phyloP scores from a whole-genome alignment of 345 rosid genomes.

The Citrus mangshanensis region DNA sequence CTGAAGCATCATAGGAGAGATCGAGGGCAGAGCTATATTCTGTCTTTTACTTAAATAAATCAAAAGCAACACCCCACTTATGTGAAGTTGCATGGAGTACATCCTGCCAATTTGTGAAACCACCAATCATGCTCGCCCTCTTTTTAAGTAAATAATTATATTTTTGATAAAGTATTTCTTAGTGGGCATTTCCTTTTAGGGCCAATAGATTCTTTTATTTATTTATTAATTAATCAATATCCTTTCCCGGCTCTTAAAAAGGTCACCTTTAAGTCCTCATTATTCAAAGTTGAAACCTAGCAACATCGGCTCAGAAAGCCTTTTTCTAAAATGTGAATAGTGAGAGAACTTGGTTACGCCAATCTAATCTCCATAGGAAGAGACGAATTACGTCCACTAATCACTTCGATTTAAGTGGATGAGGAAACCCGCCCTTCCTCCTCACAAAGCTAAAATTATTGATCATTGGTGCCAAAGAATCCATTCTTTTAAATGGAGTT shows the following conservation, averaged over 20 bases:
- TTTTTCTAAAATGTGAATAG: not conserved
- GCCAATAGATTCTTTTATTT: constrained; percentile 17
- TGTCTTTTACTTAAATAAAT: constrained; percentile 33
- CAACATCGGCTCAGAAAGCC: not conserved
- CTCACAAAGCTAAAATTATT: not conserved
- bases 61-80: constrained; percentile 46
- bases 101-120: constrained; percentile 52
- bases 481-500: not conserved
- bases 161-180: constrained; percentile 36
- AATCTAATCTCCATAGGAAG: not conserved
- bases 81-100: constrained; percentile 59
- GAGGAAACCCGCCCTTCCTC: not conserved
- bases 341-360: not conserved
- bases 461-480: not conserved
- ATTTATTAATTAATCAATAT: constrained; percentile 6
- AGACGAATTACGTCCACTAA: constrained; percentile 15
- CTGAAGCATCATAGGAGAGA: constrained; percentile 47
- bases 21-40: constrained; percentile 24
- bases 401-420: not conserved
- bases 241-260: constrained; percentile 37
- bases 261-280: constrained; percentile 24
- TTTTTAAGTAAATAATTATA: constrained; percentile 21
- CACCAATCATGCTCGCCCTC: constrained; percentile 46
- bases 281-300: constrained; percentile 16
- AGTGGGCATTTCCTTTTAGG: constrained; percentile 81